Conservation (phyloP, 2,329 filamentous ascomycete genomes). For the Orbilia quercus region DNA sequence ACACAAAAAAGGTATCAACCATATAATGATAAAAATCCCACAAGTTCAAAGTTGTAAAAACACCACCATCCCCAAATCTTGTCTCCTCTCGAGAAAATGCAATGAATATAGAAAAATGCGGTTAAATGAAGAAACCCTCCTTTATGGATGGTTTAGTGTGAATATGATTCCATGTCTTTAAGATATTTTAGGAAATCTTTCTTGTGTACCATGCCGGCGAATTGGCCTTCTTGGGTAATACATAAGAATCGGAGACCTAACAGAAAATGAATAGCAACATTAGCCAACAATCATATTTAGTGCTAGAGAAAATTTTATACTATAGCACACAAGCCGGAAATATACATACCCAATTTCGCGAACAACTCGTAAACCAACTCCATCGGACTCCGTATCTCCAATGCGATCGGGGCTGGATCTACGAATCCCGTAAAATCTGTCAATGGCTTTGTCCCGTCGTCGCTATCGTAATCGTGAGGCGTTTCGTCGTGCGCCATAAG, state of each 20-base stretch:
- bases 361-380: conserved; percentile 97
- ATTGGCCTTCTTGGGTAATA: conserved; percentile 83
- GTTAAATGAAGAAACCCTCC: not conserved
- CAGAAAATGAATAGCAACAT: not conserved
- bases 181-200: conserved; percentile 97
- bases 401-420: conserved; percentile 85
- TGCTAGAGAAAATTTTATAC: too few species aligned
- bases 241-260: conserved; percentile 87
- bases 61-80: not conserved
- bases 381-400: conserved; percentile 90
- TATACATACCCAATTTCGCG: conserved; percentile 73
- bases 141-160: too few species aligned
- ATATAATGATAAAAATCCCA: too few species aligned
- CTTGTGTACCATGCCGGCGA: conserved; percentile 94
- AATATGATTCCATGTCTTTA: conserved; percentile 74
- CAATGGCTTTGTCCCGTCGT: conserved; percentile 70
- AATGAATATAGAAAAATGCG: not conserved
- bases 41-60: not conserved
- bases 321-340: too few species aligned
- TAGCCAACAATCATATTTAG: too few species aligned
- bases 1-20: not conserved
- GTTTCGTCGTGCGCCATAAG: conserved; percentile 74
- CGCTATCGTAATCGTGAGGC: conserved; percentile 73
- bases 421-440: conserved; percentile 92
- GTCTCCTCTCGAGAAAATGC: not conserved